Evolutionary conservation across 2,329 filamentous ascomycete genomes (phyloP).

Genomic region (Colletotrichum gloeosporioides): DNA sequence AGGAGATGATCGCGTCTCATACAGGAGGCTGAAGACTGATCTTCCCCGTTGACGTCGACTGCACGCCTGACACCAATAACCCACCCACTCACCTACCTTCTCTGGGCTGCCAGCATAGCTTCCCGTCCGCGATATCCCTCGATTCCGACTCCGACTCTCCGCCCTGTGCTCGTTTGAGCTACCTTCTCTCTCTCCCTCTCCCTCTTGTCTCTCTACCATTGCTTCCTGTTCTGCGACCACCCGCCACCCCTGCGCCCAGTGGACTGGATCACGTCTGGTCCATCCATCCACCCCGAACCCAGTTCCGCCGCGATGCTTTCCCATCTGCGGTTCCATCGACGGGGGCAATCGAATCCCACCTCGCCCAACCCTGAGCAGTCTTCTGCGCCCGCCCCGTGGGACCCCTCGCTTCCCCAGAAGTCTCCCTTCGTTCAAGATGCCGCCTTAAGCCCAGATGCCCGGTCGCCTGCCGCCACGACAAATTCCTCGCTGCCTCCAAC

Average conservation of each 20-base stretch:
- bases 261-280: background rate
- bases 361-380: slow-evolving; percentile 57
- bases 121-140: background rate
- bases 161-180: background rate
- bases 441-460: slow-evolving; percentile 37
- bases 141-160: background rate
- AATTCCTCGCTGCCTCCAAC: slow-evolving; percentile 49
- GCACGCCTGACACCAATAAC: background rate
- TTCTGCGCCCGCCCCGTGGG: slow-evolving; percentile 38
- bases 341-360: slow-evolving; percentile 59
- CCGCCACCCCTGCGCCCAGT: slow-evolving; percentile 14
- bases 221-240: slow-evolving; percentile 12
- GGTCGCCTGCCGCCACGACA: slow-evolving; percentile 35
- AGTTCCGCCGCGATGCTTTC: slow-evolving; percentile 47
- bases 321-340: slow-evolving; percentile 64
- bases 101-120: background rate
- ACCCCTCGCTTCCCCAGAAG: slow-evolving; percentile 40
- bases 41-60: background rate
- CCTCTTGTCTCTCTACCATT: background rate
- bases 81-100: background rate
- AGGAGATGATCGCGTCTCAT: slow-evolving; percentile 22
- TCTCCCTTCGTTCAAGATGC: slow-evolving; percentile 47
- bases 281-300: background rate
- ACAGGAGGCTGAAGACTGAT: slow-evolving; percentile 8
- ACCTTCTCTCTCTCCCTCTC: slow-evolving; percentile 4